phyloP scores from a whole-genome alignment of 208 protist species.

The Leishmania aethiopica region DNA sequence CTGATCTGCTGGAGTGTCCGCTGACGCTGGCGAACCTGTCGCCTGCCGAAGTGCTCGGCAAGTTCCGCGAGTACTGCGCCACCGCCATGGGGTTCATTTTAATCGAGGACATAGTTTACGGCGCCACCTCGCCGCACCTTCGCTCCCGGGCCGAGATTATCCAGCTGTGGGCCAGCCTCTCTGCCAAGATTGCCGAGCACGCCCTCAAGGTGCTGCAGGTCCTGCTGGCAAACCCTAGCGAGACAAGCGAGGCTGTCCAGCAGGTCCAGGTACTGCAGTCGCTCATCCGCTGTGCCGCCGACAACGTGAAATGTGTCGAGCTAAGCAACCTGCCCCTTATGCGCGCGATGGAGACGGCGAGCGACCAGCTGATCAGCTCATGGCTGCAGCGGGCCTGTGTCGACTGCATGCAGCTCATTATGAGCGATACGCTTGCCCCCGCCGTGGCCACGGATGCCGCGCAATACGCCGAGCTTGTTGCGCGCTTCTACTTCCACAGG shows the following conservation, averaged over 20 bases:
- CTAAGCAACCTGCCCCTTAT: conserved; percentile 77
- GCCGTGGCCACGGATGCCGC: conserved; percentile 40
- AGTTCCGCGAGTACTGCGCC: conserved; percentile 65
- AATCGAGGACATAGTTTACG: conserved; percentile 84
- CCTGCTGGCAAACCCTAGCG: conserved; percentile 54
- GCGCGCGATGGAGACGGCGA: conserved; percentile 72
- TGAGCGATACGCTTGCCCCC: conserved; percentile 63
- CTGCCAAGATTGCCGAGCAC: conserved; percentile 49
- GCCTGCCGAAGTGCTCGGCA: conserved; percentile 41
- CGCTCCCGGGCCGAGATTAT: conserved; percentile 81
- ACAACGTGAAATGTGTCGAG: conserved; percentile 67
- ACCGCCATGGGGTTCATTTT: conserved; percentile 83
- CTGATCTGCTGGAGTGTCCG: conserved; percentile 61
- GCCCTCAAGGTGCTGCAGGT: conserved; percentile 45
- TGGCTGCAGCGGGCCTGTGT: conserved; percentile 85
- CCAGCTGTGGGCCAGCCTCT: conserved; percentile 73
- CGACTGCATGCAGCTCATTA: conserved; percentile 63
- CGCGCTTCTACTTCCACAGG: conserved; percentile 64
- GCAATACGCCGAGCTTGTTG: conserved; percentile 66
- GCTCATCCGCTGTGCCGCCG: conserved; percentile 61
- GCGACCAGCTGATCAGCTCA: conserved; percentile 77
- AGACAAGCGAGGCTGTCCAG: conserved; percentile 62
- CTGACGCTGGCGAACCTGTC: conserved; percentile 35
- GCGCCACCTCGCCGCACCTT: conserved; percentile 78
- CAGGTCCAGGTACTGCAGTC: conserved; percentile 64